Evolutionary conservation across 2,329 filamentous ascomycete species (phyloP).

Genomic region (Microsporum ferrugineum): DNA sequence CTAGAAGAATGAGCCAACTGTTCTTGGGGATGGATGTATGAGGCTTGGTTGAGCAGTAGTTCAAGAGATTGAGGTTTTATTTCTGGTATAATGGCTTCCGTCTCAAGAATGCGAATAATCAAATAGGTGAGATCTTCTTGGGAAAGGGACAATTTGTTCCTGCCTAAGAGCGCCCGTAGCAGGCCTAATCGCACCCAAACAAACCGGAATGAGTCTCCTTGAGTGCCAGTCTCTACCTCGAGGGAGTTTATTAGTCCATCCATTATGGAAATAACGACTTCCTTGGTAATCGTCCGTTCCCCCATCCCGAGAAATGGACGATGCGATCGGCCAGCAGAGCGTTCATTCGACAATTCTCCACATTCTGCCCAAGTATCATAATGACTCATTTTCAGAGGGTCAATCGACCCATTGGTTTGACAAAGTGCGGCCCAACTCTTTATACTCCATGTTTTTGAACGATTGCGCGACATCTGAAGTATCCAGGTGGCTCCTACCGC

Average conservation of each 20-base stretch:
- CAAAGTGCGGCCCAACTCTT: conserved; percentile 31
- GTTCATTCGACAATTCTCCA: conserved; percentile 12
- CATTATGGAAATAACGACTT: conserved; percentile 46
- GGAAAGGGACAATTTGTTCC: conserved; percentile 21
- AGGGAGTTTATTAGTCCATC: conserved; percentile 41
- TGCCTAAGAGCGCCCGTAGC: conserved; percentile 23
- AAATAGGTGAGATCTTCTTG: conserved; percentile 27
- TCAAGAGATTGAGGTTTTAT: conserved; percentile 36
- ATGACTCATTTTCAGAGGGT: conserved; percentile 26
- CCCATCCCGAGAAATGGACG: conserved; percentile 32
- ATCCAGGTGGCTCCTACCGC: conserved; percentile 32
- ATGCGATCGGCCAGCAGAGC: conserved; percentile 13
- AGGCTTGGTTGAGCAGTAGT: conserved; percentile 25
- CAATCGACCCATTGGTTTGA: conserved; percentile 19
- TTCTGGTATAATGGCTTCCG: conserved; percentile 36
- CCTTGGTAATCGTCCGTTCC: conserved; percentile 43
- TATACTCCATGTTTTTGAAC: conserved; percentile 28
- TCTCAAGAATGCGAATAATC: conserved; percentile 42
- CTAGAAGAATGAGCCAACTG: background rate
- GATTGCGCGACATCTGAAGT: conserved; percentile 24
- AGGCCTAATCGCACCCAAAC: conserved; percentile 29
- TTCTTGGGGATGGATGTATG: conserved; percentile 4
- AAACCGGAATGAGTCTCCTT: conserved; percentile 24
- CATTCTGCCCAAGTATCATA: conserved; percentile 29
- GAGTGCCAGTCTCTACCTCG: conserved; percentile 30